Base-by-base conservation (phyloP, 1,284 basidiomycete genomes). In the Heliocybe sulcata region DNA sequence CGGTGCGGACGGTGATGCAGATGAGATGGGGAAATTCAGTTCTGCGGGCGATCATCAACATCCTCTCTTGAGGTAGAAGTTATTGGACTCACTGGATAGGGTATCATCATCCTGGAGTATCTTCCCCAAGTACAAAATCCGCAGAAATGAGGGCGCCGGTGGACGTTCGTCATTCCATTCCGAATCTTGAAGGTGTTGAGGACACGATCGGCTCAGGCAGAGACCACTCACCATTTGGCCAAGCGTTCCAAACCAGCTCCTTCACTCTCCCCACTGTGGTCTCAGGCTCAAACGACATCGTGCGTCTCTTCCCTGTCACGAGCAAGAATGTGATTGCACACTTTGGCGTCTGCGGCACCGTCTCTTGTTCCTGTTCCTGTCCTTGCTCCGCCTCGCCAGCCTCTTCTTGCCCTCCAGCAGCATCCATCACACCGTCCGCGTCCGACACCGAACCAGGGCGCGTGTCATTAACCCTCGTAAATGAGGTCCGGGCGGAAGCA, bases 91-190 rank as follows among this genome's bases (percentile, higher is more conserved):
- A 91, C 89, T 79, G 20, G 76, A 65, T 42, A 93, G 73, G 2
- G 84, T 89, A 55, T 92, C 88, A 48, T 93, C 90, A 64, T 94
- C 91, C 63, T 89, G 84, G 42, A 93, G 70, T 65, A 94, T 86
- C 65, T 85, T 83, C n/a, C 92, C 92, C 12, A 92, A 75, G 67
- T 92, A 84, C 1, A 94, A 72, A 38, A 94, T 77, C 35, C 91
- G 80, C 55, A 93, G 75, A 72, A 85, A 90, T 3, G 82, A 83
- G 0, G 90, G 89, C 9, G 87, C 84, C 11, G 89, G 86, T 1
- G 92, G 91, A 51, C 85, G 82, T 56, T 88, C 86, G 56, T 84
- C 82, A 65, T 84, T 82, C 90, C 90, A 92, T 56, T 92, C 90
- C 88, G 63, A 42, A 45, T 27, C 33, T 49, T 8, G 27, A n/a